Percentiles rank a stretch among this genome's conserved stretches.
Evolutionary conservation across 805 yeast genomes (phyloP).

Genomic region (Candida ovalis): DNA sequence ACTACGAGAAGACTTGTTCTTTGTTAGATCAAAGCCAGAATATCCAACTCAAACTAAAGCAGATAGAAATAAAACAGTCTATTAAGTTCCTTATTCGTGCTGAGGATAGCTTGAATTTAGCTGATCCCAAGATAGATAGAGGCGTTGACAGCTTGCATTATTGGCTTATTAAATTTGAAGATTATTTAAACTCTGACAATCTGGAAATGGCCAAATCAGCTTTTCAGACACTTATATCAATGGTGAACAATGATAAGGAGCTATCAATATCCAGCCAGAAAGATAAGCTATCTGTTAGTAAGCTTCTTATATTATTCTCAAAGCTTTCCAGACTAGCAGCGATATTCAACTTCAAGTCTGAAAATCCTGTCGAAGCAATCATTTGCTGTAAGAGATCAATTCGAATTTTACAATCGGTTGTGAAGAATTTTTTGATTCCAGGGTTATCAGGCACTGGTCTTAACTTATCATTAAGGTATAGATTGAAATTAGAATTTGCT

Average conservation of each 20-base stretch:
- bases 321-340: constrained; percentile 34
- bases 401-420: constrained; percentile 49
- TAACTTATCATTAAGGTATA: constrained; percentile 18
- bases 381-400: constrained; percentile 44
- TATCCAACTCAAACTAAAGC: constrained; percentile 1
- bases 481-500: constrained; percentile 35
- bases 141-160: constrained; percentile 19
- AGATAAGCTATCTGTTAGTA: constrained; percentile 14
- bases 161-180: constrained; percentile 30
- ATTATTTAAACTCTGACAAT: constrained; percentile 22
- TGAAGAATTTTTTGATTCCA: constrained; percentile 36
- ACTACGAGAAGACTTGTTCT: neutral
- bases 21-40: constrained; percentile 5
- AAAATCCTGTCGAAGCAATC: constrained; percentile 30
- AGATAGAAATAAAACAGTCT: constrained; percentile 3
- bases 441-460: constrained; percentile 13
- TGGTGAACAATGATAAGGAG: constrained; percentile 24
- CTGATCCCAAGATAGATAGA: constrained; percentile 17
- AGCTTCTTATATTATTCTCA: constrained; percentile 28
- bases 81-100: constrained; percentile 10
- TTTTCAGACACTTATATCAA: constrained; percentile 16
- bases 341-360: constrained; percentile 16
- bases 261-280: constrained; percentile 26
- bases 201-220: constrained; percentile 21
- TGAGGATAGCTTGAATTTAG: neutral